Conservation (phyloP, 1,284 basidiomycete genomes). For the Trichosporon ovoides region DNA sequence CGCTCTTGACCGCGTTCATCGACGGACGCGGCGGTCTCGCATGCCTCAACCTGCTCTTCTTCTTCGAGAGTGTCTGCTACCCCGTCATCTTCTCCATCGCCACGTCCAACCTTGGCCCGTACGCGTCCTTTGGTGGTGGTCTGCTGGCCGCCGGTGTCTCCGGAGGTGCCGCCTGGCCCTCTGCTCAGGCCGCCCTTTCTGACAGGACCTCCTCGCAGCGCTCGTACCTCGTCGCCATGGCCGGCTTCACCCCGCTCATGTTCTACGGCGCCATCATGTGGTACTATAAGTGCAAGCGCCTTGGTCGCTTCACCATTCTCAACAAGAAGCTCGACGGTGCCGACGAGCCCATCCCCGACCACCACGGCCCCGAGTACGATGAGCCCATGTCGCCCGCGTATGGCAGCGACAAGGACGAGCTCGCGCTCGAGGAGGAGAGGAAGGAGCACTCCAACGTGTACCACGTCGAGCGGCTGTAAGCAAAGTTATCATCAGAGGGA, state of each 20-base stretch:
- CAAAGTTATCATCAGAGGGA: too few species aligned
- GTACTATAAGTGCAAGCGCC: conserved; percentile 16
- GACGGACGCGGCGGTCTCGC: conserved; percentile 32
- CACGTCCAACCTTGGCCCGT: conserved; percentile 31
- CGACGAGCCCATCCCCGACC: background rate
- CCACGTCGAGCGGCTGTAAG: background rate
- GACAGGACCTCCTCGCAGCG: conserved; percentile 22
- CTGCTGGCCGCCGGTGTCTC: conserved; percentile 31
- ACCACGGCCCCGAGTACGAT: background rate
- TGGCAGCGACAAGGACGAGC: background rate
- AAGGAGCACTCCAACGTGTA: background rate
- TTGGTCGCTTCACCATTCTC: conserved; percentile 18
- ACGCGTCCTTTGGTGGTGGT: conserved; percentile 32
- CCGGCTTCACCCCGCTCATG: conserved; percentile 25
- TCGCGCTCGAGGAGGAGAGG: background rate
- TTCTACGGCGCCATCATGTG: conserved; percentile 27
- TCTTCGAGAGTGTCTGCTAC: conserved; percentile 35
- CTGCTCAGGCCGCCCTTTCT: conserved; percentile 26
- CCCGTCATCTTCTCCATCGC: conserved; percentile 37
- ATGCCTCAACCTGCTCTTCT: conserved; percentile 35
- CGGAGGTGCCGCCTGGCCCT: conserved; percentile 30
- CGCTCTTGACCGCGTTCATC: conserved; percentile 26
- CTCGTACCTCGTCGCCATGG: conserved; percentile 27
- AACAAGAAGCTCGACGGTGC: conserved; percentile 16
- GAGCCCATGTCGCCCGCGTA: background rate